phyloP scores from a whole-genome alignment of 1,284 basidiomycete species.

The Apiotrichum gracile region DNA sequence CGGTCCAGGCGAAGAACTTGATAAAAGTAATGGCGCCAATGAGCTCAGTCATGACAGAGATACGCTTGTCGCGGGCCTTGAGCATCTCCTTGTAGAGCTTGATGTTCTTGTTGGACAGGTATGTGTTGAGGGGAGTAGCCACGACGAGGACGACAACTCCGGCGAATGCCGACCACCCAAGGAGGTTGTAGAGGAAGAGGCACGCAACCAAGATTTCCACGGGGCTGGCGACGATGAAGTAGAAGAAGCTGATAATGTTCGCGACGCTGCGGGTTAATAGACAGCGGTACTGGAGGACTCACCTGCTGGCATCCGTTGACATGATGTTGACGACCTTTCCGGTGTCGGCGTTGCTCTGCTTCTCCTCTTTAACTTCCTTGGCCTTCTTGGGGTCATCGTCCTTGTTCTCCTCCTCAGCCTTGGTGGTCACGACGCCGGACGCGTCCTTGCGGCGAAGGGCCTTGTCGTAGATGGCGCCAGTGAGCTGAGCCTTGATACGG shows the following conservation, averaged over 20 bases:
- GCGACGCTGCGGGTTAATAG: slow-evolving; percentile 20
- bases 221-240: slow-evolving; percentile 60
- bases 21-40: slow-evolving; percentile 55
- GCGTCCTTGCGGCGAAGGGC: slow-evolving; percentile 78
- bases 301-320: slow-evolving; percentile 39
- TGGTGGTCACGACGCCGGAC: slow-evolving; percentile 62
- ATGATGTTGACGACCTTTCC: slow-evolving; percentile 52
- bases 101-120: slow-evolving; percentile 54
- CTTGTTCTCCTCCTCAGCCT: slow-evolving; percentile 48
- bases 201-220: slow-evolving; percentile 73
- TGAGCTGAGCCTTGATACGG: slow-evolving; percentile 65
- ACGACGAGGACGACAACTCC: slow-evolving; percentile 72
- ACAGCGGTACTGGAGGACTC: neutral
- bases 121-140: slow-evolving; percentile 57
- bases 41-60: slow-evolving; percentile 78
- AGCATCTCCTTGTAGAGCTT: slow-evolving; percentile 67
- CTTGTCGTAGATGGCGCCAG: slow-evolving; percentile 78
- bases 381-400: slow-evolving; percentile 22
- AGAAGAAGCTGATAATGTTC: slow-evolving; percentile 32
- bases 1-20: slow-evolving; percentile 47
- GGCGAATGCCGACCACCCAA: slow-evolving; percentile 76
- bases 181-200: slow-evolving; percentile 70
- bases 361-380: slow-evolving; percentile 40
- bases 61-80: slow-evolving; percentile 72
- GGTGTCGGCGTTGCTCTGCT: slow-evolving; percentile 40